Evolutionary conservation across 1,139 yeast genomes (phyloP), one percentile per base, ranked within the genome.

Genomic region (Sugiyamaella grinbergsii): DNA sequence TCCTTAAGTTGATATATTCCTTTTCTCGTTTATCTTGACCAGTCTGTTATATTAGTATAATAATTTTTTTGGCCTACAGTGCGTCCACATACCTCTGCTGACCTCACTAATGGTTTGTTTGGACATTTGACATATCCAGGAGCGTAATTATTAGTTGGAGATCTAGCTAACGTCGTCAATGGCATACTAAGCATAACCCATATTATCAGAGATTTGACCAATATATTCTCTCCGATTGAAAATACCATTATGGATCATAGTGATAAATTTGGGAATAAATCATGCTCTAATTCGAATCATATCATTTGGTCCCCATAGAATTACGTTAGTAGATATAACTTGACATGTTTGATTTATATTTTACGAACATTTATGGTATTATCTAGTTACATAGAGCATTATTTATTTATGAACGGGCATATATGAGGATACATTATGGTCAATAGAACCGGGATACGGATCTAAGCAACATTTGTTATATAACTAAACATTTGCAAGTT

Each of bases 71-170:
- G 33, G 3, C 4, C 33, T 7, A 11, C 16, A n/a, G 11, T 23
- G n/a, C 28, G 13, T 18, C 22, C 19, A 26, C 38, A 7, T 24
- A 53, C 56, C 19, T 48, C 49, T 36, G 55, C 54, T 18, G 42
- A 24, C 32, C 58, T 44, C 33, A 55, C 48, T 32, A 55, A 38
- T 4, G 56, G 49, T 15, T 46, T 31, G 10, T 34, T 28, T 29
- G 58, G 58, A 28, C 58, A 55, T n/a, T 42, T 26, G n/a, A 49
- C 58, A 38, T 22, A 48, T 6, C 42, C 54, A n/a, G 58, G 58
- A 2, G 58, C 58, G 45, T 55, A 55, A 22, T 49, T 47, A 20
- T 49, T 41, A 4, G 47, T 42, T 24, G 56, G 54, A 10, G 54
- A 50, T 24, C 43, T 44, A 15, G 51, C 49, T 11, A 34, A 10